Evolutionary conservation across 352 stramenopile genomes (phyloP).

Genomic region (Stephanocyclus meneghinianus): DNA sequence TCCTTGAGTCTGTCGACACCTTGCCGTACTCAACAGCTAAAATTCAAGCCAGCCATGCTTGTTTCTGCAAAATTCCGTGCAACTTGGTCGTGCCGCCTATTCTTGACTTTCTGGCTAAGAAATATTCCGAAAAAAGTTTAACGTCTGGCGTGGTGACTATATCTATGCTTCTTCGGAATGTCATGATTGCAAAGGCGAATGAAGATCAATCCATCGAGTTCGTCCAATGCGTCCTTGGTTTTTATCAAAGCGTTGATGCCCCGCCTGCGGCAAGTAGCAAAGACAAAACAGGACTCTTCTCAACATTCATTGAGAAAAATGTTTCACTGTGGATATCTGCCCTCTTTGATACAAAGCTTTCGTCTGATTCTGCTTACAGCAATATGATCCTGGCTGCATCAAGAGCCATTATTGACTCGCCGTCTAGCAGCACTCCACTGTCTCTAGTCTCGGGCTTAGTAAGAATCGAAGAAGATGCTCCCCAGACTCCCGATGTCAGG

Average conservation of each 20-base stretch:
- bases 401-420: constrained; percentile 34
- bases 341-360: constrained; percentile 15
- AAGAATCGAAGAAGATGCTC: background rate
- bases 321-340: constrained; percentile 21
- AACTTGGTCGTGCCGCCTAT: constrained; percentile 22
- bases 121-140: constrained; percentile 12
- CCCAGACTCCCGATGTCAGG: constrained; percentile 2
- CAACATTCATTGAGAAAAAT: constrained; percentile 34
- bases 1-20: constrained; percentile 20
- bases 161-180: constrained; percentile 28
- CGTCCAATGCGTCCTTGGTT: constrained; percentile 16
- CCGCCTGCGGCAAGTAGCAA: too few species aligned
- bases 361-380: constrained; percentile 26
- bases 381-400: constrained; percentile 34
- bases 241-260: constrained; percentile 5
- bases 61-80: constrained; percentile 28
- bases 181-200: constrained; percentile 25
- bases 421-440: constrained; percentile 33
- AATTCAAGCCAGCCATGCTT: constrained; percentile 14
- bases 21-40: constrained; percentile 16
- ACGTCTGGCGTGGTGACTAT: constrained; percentile 3
- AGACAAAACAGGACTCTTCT: background rate
- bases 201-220: constrained; percentile 24
- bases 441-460: constrained; percentile 28
- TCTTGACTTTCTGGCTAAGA: constrained; percentile 19